These are phyloP conservation scores for Iris pallida DNA, from an alignment of 116 monocot species.

Conservation along the genomic window DNA sequence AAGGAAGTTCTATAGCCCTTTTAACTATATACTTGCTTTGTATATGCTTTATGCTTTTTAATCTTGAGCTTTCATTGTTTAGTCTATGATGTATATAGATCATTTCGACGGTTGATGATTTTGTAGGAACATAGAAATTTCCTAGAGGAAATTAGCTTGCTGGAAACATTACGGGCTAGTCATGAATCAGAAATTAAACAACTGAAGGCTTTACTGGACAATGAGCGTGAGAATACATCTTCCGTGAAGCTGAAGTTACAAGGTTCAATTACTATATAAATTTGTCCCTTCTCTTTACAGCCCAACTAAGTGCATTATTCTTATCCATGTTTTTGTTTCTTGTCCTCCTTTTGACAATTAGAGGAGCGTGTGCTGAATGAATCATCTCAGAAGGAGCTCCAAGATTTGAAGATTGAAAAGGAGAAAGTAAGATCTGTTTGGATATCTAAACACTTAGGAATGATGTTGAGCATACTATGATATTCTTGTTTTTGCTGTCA, in stretches of 20 bases:
- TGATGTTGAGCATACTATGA: too few species aligned
- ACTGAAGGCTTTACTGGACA: conserved; percentile 51
- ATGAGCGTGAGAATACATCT: conserved; percentile 44
- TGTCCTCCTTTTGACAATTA: conserved; percentile 11
- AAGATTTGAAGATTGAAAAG: conserved; percentile 54
- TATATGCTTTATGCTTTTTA: not conserved
- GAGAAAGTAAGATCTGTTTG: conserved; percentile 46
- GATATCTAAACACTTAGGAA: too few species aligned
- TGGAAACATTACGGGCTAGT: conserved; percentile 26
- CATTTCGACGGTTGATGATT: not conserved
- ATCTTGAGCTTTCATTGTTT: too few species aligned
- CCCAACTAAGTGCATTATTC: too few species aligned
- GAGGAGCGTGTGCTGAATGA: conserved; percentile 64
- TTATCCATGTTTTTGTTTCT: not conserved
- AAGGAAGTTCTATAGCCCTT: too few species aligned
- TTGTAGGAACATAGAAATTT: conserved; percentile 43
- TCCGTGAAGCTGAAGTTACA: conserved; percentile 43
- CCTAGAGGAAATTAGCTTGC: conserved; percentile 43
- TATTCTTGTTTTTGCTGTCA: too few species aligned
- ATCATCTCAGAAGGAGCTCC: conserved; percentile 50
- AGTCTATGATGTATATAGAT: too few species aligned
- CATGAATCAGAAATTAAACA: conserved; percentile 62
- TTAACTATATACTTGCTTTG: too few species aligned
- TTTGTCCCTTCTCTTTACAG: not conserved
- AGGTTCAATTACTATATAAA: conserved; percentile 28